These are phyloP conservation scores for Breviolum minutum DNA, from an alignment of 73 alveolate genomes.

Conservation along the genomic window DNA sequence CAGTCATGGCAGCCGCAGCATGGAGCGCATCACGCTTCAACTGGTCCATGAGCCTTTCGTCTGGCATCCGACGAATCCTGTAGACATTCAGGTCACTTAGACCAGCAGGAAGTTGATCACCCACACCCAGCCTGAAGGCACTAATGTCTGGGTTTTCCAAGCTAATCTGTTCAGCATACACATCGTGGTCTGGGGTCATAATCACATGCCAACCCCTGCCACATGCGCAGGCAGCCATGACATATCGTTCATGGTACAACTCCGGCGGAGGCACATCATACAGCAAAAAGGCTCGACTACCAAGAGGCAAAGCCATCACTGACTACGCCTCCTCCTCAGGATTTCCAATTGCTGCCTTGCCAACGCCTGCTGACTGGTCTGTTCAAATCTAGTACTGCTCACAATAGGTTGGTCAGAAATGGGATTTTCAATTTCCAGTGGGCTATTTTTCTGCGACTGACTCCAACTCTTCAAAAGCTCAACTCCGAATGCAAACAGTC, in stretches of 20 bases:
- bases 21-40: not conserved
- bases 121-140: not conserved
- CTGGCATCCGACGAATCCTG: not conserved
- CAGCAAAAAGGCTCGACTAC: not conserved
- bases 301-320: not conserved
- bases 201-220: constrained; percentile 3
- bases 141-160: not conserved
- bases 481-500: not conserved
- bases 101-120: not conserved
- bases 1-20: constrained; percentile 1
- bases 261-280: constrained; percentile 9
- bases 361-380: not conserved
- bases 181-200: not conserved
- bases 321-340: not conserved
- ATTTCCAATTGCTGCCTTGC: not conserved
- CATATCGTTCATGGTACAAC: not conserved
- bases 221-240: not conserved
- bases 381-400: too few species aligned
- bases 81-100: not conserved
- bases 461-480: not conserved
- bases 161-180: not conserved
- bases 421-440: not conserved
- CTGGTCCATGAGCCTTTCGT: not conserved
- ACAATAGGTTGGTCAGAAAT: not conserved
- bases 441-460: not conserved